Base-by-base conservation (phyloP, 2,329 filamentous ascomycete species). In the Penicillium concentricum region DNA sequence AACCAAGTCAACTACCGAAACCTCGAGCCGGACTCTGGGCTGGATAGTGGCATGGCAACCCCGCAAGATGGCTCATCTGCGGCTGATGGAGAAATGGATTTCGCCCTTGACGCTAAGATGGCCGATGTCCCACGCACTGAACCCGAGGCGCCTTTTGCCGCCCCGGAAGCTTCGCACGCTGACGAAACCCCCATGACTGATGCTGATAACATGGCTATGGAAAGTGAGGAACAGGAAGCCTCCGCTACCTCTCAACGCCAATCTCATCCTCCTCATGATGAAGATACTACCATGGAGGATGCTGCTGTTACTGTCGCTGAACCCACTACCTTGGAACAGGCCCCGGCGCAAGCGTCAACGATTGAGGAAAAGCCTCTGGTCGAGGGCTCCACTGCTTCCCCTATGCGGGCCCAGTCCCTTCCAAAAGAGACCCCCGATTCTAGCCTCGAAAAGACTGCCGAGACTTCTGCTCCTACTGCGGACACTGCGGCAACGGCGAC, bases 1-100 rank as follows among this genome's bases (percentile, higher is more conserved):
- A 84, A 87, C 57, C 85, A 87, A 54, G 83, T 82, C 73, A 85
- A 87, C 63, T 83, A 82, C 67, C 78, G 80, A 51, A 86, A 87
- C 60, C 76, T 84, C 2, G 77, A 85, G 61, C 76, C 78, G 15
- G 81, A 82, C 63, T 78, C 81, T 28, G 82, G 82, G 24, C 72
- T 79, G 55, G 79, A 84, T 37, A 83, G 81, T 62, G 82, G 78
- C 28, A 71, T 79, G 46, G 78, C 69, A 48, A 82, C 77, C 56
- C 78, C 77, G 5, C 69, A 72, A 38, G 74, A 75, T 12, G 74
- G 69, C 28, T 79, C 76, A 3, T 78, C 76, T 20, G 57, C 73
- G 13, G 72, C 71, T 20, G 80, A 82, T 50, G 76, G 73, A 4
- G 79, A 80, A 8, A 69, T 73, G 63, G 74, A 76, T 56, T 56